These are phyloP conservation scores for Pseudocercospora musae DNA, from an alignment of 2,329 filamentous ascomycete genomes.

Conservation along the genomic window DNA sequence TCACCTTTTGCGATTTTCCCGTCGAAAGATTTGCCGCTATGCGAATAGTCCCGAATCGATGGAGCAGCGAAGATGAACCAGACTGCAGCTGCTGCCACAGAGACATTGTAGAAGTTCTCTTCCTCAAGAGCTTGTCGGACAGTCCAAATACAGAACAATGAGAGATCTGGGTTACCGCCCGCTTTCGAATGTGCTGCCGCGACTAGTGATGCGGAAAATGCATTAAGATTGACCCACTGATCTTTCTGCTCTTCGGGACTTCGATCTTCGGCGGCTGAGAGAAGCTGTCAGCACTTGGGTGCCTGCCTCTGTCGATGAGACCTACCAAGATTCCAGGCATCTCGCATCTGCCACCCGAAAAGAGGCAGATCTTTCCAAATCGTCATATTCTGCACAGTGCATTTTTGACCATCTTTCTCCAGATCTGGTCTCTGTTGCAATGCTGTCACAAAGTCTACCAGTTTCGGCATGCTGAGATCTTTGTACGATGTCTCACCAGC, in stretches of 20 bases:
- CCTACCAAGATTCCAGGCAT: constrained; percentile 33
- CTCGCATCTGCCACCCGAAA: constrained; percentile 31
- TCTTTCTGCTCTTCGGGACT: constrained; percentile 19
- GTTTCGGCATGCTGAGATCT: constrained; percentile 17
- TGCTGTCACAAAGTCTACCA: constrained; percentile 23
- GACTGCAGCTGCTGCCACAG: constrained; percentile 28
- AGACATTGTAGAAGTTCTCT: constrained; percentile 20
- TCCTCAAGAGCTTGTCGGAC: constrained; percentile 32
- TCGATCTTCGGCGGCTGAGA: constrained; percentile 22
- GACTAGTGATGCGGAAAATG: constrained; percentile 29
- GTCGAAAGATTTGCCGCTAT: constrained; percentile 29
- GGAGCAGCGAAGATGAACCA: constrained; percentile 33
- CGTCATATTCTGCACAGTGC: constrained; percentile 24
- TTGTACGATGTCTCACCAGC: constrained; percentile 25
- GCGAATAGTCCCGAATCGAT: constrained; percentile 22
- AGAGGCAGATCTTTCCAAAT: constrained; percentile 32
- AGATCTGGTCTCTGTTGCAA: constrained; percentile 19
- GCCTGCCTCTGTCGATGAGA: neutral
- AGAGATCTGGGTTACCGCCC: constrained; percentile 27
- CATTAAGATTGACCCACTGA: constrained; percentile 33
- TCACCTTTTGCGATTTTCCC: constrained; percentile 29
- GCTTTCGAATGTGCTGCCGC: constrained; percentile 21
- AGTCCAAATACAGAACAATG: constrained; percentile 33
- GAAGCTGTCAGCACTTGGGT: constrained; percentile 1
- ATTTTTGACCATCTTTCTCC: constrained; percentile 19